Percentiles rank a stretch among this genome's conserved stretches.
phyloP scores from a whole-genome alignment of 2,329 filamentous ascomycete species.

The Cordyceps cateniannulata region DNA sequence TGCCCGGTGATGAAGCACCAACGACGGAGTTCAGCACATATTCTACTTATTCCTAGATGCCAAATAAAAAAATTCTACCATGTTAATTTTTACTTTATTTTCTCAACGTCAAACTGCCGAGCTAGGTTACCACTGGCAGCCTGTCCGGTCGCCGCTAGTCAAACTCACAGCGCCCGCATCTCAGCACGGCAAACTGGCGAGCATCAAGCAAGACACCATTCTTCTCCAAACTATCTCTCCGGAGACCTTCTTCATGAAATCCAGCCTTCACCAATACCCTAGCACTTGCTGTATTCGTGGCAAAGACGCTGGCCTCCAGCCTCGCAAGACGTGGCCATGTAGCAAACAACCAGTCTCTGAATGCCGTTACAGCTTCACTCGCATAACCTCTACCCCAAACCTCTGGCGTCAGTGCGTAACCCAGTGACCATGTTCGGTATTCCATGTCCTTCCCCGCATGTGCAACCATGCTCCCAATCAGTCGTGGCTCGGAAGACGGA shows the following conservation, averaged over 20 bases:
- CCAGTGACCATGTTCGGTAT: slow-evolving; percentile 31
- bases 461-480: slow-evolving; percentile 32
- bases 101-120: too few species aligned
- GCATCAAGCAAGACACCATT: slow-evolving; percentile 34
- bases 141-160: not conserved
- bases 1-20: not conserved
- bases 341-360: slow-evolving; percentile 34
- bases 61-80: not conserved
- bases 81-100: too few species aligned
- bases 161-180: not conserved
- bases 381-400: slow-evolving; percentile 35
- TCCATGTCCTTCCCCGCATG: slow-evolving; percentile 25
- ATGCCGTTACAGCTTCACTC: slow-evolving; percentile 25
- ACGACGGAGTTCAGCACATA: not conserved
- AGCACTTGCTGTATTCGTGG: slow-evolving; percentile 28
- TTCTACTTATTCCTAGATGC: not conserved
- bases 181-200: slow-evolving; percentile 15
- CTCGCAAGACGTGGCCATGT: slow-evolving; percentile 27
- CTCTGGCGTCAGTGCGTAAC: slow-evolving; percentile 33
- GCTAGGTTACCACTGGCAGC: too few species aligned
- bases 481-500: slow-evolving; percentile 14
- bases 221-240: slow-evolving; percentile 21
- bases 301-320: slow-evolving; percentile 30
- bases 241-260: not conserved
- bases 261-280: slow-evolving; percentile 19